phyloP scores from a whole-genome alignment of 352 stramenopile genomes.

The Globisporangium yorkense region DNA sequence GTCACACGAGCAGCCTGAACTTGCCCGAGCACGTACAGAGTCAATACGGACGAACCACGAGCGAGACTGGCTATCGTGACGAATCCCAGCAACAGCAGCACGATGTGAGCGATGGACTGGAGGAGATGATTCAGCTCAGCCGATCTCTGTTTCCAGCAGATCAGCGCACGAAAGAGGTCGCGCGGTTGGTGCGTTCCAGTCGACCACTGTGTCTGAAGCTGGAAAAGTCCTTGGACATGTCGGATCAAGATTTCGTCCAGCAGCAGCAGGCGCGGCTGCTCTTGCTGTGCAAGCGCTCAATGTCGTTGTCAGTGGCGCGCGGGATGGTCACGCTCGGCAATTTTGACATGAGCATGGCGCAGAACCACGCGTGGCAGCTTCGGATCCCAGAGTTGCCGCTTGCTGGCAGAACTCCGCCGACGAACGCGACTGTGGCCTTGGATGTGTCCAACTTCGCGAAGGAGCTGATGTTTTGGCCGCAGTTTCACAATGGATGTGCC shows the following conservation, averaged over 20 bases:
- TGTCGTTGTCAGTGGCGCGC: conserved; percentile 91
- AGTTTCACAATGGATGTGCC: conserved; percentile 98
- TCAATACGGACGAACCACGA: neutral
- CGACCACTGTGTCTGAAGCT: conserved; percentile 66
- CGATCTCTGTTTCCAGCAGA: conserved; percentile 64
- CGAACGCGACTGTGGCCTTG: conserved; percentile 90
- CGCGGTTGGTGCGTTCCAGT: conserved; percentile 70
- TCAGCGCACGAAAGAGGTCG: conserved; percentile 79
- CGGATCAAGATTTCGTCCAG: conserved; percentile 66
- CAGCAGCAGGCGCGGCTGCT: conserved; percentile 94
- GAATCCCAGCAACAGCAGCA: conserved; percentile 4
- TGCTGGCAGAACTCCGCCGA: conserved; percentile 90
- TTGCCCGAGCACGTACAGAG: neutral
- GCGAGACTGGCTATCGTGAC: neutral
- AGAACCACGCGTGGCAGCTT: conserved; percentile 83
- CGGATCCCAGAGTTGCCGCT: conserved; percentile 91
- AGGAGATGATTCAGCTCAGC: conserved; percentile 43
- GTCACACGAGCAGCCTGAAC: neutral
- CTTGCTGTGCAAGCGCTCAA: conserved; percentile 90
- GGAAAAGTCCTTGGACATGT: conserved; percentile 55
- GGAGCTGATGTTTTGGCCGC: conserved; percentile 94
- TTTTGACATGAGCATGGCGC: conserved; percentile 56
- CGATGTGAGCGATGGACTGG: conserved; percentile 53
- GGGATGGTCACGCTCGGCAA: conserved; percentile 97
- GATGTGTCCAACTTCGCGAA: conserved; percentile 87